Evolutionary conservation across 1,284 basidiomycete species (phyloP), one percentile per base, ranked within the genome.

Genomic region (Heterobasidion annosum): DNA sequence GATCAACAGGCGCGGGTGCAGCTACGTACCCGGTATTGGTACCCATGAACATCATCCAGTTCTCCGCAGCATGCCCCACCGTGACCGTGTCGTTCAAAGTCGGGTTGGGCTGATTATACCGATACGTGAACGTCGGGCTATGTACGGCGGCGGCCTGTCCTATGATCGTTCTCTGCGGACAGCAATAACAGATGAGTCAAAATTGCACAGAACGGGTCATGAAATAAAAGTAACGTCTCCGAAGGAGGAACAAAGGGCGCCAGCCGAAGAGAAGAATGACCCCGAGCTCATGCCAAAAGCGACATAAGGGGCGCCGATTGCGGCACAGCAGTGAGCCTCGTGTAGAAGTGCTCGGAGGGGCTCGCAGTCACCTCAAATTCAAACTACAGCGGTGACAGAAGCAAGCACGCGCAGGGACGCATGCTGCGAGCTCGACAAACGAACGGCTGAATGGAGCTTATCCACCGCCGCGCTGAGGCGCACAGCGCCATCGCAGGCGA

Each of bases 31-130:
- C 80, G n/a, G 79, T 81, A 51, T 76, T 77, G 0, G 73, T 76
- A 2, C 81, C 81, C 25, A 64, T 65, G 67, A 82, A 81, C 79
- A 82, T 79, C 77, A 82, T 81, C 74, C 76, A 82, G 59, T 82
- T 82, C 62, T 83, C 80, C 1, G 81, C 71, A 2, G 79, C 74
- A 59, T 83, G 81, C 10, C 58, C 65, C 5, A 77, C 75, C 25
- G 64, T 64, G 0, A 65, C 54, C 8, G 65, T 48, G 35, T 60
- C 67, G 32, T 67, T 65, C 1, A 60, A 58, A 0, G 74, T 75
- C 3, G 76, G 76, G 50, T 78, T 76, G 3, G 68, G 65, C 59
- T 82, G 77, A 62, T 83, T 81, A 64, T 81, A 82, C 16, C 79
- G 70, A 60, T 83, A 81, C 12, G 75, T 73, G 70, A 70, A 81